Base-by-base conservation (phyloP, 1,284 basidiomycete species). In the Cryptococcus jaspeensis region DNA sequence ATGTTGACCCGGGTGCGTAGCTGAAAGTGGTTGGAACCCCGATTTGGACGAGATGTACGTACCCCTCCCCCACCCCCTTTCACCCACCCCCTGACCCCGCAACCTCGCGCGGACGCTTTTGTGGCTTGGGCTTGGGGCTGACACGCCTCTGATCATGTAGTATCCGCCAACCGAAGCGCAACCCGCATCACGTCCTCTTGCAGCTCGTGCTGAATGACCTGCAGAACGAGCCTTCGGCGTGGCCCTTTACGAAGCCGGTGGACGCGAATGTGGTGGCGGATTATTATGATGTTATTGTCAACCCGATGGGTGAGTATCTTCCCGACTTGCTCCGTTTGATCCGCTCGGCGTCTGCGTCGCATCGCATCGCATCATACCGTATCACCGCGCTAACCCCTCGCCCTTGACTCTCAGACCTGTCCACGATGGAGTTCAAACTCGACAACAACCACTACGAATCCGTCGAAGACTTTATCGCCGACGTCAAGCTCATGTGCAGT, bases 11-110 rank as follows among this genome's bases (percentile, higher is more conserved):
- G 47, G 11, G 3, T 16, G 12, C 57, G 40, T 65, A 90, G 89
- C 84, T 45, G 92, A 97, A 77, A 93, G 87, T 58, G 93, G 92
- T 0, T 99, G 96, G 96, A 92, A 89, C 49, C 86, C 88, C 3
- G 87, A 87, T 54, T 89, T 95, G 84, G 84, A 87, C 63, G 83
- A 87, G 52, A 82, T 85, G 87, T 90, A 74, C 69, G 86, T 80
- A 7, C 9, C 36, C 9, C 13, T 41, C 12, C 35, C 5, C n/a
- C 22, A 2, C 4, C 28, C 23, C 35, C 18, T 18, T 15, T 15
- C n/a, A 22, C 28, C 28, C 28, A 5, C 9, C 28, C 28, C 4
- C 28, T 9, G 28, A 32, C 9, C 4, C 28, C 4, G 28, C 28
- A 32, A 32, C 28, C 28, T 32, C 5, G 28, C 28, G 28, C 9